These are phyloP conservation scores for Saccharomycopsis amapae DNA, from an alignment of 805 yeast genomes.

Conservation along the genomic window DNA sequence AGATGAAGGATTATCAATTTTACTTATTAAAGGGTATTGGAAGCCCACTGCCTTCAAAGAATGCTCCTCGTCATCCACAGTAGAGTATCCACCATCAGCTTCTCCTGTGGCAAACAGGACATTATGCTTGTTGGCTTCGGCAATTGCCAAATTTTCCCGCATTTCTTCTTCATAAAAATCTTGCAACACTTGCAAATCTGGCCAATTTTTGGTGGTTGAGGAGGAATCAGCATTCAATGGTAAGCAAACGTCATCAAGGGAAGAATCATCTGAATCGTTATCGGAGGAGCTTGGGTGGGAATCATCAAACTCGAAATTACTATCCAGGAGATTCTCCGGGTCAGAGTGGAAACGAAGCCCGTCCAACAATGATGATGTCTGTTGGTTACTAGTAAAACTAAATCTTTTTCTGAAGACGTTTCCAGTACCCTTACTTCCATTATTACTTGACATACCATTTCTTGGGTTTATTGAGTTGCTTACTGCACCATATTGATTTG, in stretches of 20 bases:
- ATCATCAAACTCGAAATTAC: conserved; percentile 21
- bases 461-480: neutral
- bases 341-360: conserved; percentile 19
- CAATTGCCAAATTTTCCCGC: conserved; percentile 20
- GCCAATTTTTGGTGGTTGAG: conserved; percentile 48
- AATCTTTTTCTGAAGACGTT: neutral
- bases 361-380: conserved; percentile 10
- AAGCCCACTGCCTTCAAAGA: conserved; percentile 13
- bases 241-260: conserved; percentile 87
- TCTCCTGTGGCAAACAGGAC: no score
- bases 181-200: conserved; percentile 67
- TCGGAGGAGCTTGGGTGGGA: conserved; percentile 20
- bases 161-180: conserved; percentile 73
- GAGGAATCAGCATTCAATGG: conserved; percentile 52
- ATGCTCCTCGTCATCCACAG: conserved; percentile 12
- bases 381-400: neutral
- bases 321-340: conserved; percentile 18
- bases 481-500: neutral
- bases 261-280: conserved; percentile 38
- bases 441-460: neutral
- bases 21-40: conserved; percentile 16
- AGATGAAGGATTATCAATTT: conserved; percentile 11
- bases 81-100: conserved; percentile 9
- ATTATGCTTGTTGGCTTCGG: neutral
- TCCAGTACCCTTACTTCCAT: neutral